Conservation (phyloP, 2,329 filamentous ascomycete genomes). For the Stagonosporopsis chrysanthemi region DNA sequence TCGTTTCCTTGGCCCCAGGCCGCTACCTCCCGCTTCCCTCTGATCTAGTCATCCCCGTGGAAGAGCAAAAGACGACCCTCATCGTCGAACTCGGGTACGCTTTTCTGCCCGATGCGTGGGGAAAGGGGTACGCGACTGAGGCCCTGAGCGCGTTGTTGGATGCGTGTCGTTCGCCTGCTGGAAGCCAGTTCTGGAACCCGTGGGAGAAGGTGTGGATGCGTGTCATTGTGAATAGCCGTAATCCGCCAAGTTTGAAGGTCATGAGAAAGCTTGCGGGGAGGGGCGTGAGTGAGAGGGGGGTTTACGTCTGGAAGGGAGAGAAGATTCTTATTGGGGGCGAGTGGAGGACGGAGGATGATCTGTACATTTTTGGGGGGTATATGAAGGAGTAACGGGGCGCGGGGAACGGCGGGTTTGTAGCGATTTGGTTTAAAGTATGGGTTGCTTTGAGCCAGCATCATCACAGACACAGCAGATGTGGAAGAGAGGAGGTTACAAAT, state of each 20-base stretch:
- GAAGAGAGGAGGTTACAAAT: not conserved
- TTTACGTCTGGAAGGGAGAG: slow-evolving; percentile 38
- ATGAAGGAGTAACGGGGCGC: not conserved
- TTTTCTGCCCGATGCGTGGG: slow-evolving; percentile 33
- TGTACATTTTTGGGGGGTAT: slow-evolving; percentile 35
- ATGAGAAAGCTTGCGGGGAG: slow-evolving; percentile 33
- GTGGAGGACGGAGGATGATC: slow-evolving; percentile 30
- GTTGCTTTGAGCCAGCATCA: too few species aligned
- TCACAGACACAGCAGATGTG: not conserved
- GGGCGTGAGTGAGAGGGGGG: slow-evolving; percentile 35
- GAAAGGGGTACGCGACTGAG: slow-evolving; percentile 32
- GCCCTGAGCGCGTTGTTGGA: slow-evolving; percentile 34
- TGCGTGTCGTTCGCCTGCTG: slow-evolving; percentile 1
- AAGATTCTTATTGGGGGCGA: slow-evolving; percentile 33
- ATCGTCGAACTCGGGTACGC: slow-evolving; percentile 33
- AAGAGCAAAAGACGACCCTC: slow-evolving; percentile 18
- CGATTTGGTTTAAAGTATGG: too few species aligned
- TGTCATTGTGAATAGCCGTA: slow-evolving; percentile 42
- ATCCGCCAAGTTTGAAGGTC: slow-evolving; percentile 40
- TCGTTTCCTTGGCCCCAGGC: slow-evolving; percentile 25
- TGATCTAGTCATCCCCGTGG: not conserved
- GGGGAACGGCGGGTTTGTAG: too few species aligned
- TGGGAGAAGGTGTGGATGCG: slow-evolving; percentile 41
- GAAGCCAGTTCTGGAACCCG: slow-evolving; percentile 31
- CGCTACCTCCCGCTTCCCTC: slow-evolving; percentile 5